Base-by-base conservation (phyloP, 345 rosid genomes). In the Draba incana region DNA sequence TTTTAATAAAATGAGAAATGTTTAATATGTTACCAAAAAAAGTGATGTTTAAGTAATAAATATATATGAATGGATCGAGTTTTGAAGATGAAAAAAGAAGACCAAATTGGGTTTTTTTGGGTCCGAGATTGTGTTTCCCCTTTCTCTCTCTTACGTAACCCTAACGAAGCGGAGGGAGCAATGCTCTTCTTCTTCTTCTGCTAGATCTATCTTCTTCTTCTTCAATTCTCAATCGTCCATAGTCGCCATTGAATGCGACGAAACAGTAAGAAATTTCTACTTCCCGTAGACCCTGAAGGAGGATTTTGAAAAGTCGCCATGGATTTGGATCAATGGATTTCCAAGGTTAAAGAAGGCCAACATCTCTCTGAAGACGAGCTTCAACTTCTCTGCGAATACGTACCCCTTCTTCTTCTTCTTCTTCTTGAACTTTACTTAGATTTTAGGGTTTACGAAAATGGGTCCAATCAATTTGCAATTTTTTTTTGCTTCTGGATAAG, bases 291-390 rank as follows among this genome's bases (percentile, higher is more conserved):
- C 35, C 35, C 6, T 2, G 8, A 37, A 23, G 43, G 68, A 51
- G 28, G 61, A 10, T 37, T 28, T 28, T 5, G 10, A 38, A 53
- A 50, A 35, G 49, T 33, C 57, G 82, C 33, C 76, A 95, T 95
- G 99, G 99, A 95, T 83, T 92, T 95, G 84, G 98, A 92, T 82
- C 92, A 88, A 76, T 95, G 99, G 99, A 92, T 95, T 50, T 75
- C 85, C 2, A 95, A 92, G 85, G 98, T 92, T 41, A 92, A 95
- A 81, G 99, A 89, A 68, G 98, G 96, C 55, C 92, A 92, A 64
- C 96, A 92, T 68, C 96, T 95, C 12, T 71, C 86, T 65, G 97
- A 95, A 66, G 92, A 92, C 84, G 99, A 95, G 78, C 98, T 95
- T 47, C 98, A 95, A 78, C 97, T 89, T 54, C 97, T 95, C 61